Conservation (phyloP, 164 flowering plant species). For the Taxillus chinensis region DNA sequence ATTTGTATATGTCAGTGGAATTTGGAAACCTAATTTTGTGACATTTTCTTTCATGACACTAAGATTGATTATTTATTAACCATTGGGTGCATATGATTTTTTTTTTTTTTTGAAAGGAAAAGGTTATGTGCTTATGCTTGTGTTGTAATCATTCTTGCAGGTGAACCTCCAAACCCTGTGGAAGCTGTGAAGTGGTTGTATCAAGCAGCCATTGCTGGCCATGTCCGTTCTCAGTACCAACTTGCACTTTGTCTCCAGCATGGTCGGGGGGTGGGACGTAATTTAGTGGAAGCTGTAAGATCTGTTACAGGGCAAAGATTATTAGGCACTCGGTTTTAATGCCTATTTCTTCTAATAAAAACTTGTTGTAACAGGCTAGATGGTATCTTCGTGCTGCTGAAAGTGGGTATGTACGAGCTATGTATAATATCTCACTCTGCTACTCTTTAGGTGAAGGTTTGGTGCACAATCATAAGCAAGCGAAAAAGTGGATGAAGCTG, state of each 20-base stretch:
- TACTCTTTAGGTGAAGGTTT: conserved; percentile 80
- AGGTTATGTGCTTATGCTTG: too few species aligned
- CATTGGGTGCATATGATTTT: too few species aligned
- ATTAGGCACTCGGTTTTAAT: too few species aligned
- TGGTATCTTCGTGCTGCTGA: conserved; percentile 89
- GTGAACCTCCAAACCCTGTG: conserved; percentile 45
- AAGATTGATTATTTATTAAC: too few species aligned
- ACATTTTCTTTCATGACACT: too few species aligned
- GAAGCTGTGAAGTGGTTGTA: conserved; percentile 74
- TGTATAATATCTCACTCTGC: conserved; percentile 83
- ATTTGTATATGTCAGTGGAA: too few species aligned
- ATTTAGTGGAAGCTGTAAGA: conserved; percentile 64
- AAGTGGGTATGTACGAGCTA: conserved; percentile 90
- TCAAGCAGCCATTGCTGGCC: conserved; percentile 49
- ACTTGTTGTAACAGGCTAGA: conserved; percentile 39
- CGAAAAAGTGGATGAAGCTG: conserved; percentile 85
- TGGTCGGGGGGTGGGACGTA: conserved; percentile 50
- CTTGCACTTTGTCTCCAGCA: conserved; percentile 85
- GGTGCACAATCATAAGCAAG: conserved; percentile 32
- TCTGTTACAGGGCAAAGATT: too few species aligned
- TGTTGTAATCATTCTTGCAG: conserved; percentile 27
- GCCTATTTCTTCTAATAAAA: neutral
- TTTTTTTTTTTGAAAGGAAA: too few species aligned
- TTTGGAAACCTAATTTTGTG: too few species aligned
- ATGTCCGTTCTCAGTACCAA: conserved; percentile 88